Base-by-base conservation (phyloP, 768 basidiomycete genomes). In the Chalciporus pseudorubinellus region DNA sequence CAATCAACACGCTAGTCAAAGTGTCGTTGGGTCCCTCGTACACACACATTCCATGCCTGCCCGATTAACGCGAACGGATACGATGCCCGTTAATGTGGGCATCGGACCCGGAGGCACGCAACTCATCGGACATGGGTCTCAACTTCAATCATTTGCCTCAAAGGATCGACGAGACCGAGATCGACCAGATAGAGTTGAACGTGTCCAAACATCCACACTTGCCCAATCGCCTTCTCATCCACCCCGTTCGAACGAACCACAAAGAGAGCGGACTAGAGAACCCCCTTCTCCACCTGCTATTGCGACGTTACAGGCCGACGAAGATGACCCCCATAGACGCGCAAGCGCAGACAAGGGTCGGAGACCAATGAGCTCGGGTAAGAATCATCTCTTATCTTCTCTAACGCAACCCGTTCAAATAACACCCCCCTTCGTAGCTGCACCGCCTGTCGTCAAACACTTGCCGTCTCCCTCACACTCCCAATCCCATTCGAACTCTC, bases 201-300 rank as follows among this genome's bases (percentile, higher is more conserved):
- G 62, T 3, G 22, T 54, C 43, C 62, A 52, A n/a, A 61, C 63
- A 46, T 58, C 64, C 43, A 59, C 60, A 19, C 62, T 66, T 48
- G 62, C 59, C 29, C 53, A 56, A 7, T 44, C 48, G 11, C 43
- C 62, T 19, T 53, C 56, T 0, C 65, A 55, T 7, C 45, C 60
- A 9, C 20, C 59, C 39, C 59, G 47, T 24, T 5, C 51, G 7
- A 34, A 12, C 13, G 61, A 59, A 42, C 43, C 59, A 10, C 59
- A 66, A 34, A 59, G 66, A 4, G 65, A 68, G n/a, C 50, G 50
- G 24, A 44, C 29, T 7, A 43, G 53, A 20, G 50, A 52, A n/a
- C 64, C 64, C n/a, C 67, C 67, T 1, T 64, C 68, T 1, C 66
- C 66, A 2, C 66, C 68, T 29, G 63, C 68, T 24, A 68, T 68